Conservation (phyloP, 768 basidiomycete species). For the Russula compacta region DNA sequence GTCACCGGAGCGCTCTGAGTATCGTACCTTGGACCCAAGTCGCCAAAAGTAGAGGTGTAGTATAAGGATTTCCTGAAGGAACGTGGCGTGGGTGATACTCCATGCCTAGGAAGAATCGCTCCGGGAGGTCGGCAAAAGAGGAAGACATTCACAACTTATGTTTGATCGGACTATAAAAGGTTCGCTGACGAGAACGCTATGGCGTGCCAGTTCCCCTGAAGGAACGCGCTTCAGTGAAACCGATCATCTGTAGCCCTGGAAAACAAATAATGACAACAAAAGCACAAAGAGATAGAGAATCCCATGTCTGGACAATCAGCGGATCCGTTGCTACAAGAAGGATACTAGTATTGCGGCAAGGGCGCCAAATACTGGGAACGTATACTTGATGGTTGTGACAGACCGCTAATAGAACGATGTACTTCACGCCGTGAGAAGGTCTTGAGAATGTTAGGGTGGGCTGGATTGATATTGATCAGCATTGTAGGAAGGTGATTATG, state of each 20-base stretch:
- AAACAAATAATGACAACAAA: neutral
- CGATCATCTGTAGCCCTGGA: neutral
- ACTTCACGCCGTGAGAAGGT: neutral
- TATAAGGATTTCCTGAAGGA: neutral
- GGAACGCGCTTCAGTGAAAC: neutral
- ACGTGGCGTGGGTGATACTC: neutral
- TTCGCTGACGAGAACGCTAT: constrained; percentile 9
- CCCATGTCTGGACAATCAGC: neutral
- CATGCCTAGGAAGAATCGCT: neutral
- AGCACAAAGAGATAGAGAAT: neutral
- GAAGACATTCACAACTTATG: neutral
- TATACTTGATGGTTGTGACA: neutral
- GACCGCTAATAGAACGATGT: neutral
- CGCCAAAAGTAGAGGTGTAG: neutral
- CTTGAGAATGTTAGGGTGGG: neutral
- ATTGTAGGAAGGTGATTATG: neutral
- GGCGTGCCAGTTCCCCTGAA: neutral
- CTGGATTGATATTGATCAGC: neutral
- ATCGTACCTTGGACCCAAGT: neutral
- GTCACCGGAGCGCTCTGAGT: neutral
- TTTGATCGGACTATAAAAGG: neutral
- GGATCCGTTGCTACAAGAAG: neutral
- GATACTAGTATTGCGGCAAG: too few species aligned
- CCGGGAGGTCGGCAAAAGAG: neutral
- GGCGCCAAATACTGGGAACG: neutral